Evolutionary conservation across 2,329 filamentous ascomycete genomes (phyloP).

Genomic region (Paecilomyces sp.): DNA sequence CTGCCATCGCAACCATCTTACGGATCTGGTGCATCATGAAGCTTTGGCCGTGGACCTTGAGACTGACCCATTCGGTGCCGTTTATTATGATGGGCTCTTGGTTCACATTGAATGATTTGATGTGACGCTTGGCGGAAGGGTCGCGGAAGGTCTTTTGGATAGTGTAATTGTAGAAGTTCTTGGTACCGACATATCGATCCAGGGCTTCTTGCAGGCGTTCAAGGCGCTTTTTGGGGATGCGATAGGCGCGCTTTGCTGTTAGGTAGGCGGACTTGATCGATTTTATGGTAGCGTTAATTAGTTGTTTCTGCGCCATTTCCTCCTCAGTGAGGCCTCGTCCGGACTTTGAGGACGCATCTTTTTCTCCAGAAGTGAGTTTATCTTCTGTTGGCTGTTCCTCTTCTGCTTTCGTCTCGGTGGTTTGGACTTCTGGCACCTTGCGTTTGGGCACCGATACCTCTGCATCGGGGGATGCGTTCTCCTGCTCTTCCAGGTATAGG

Average conservation of each 20-base stretch:
- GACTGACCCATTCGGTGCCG: slow-evolving; percentile 88
- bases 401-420: slow-evolving; percentile 9
- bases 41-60: slow-evolving; percentile 94
- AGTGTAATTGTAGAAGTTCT: slow-evolving; percentile 97
- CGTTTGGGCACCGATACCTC: slow-evolving; percentile 7
- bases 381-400: slow-evolving; percentile 7
- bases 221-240: slow-evolving; percentile 65
- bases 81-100: slow-evolving; percentile 72
- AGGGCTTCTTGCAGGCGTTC: slow-evolving; percentile 69
- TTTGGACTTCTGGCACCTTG: background rate
- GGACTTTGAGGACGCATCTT: slow-evolving; percentile 5
- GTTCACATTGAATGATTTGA: slow-evolving; percentile 84
- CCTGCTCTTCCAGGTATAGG: slow-evolving; percentile 30
- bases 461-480: slow-evolving; percentile 18
- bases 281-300: slow-evolving; percentile 60
- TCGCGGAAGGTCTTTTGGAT: slow-evolving; percentile 78
- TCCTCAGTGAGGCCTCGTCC: slow-evolving; percentile 4
- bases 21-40: slow-evolving; percentile 99
- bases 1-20: slow-evolving; percentile 95
- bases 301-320: slow-evolving; percentile 21
- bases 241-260: slow-evolving; percentile 74
- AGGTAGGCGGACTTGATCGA: slow-evolving; percentile 77
- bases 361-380: slow-evolving; percentile 5
- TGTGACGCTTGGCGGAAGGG: slow-evolving; percentile 78
- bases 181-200: slow-evolving; percentile 70